Conservation (phyloP, 148 eudicot species). For the Rhododendron mucronatum region DNA sequence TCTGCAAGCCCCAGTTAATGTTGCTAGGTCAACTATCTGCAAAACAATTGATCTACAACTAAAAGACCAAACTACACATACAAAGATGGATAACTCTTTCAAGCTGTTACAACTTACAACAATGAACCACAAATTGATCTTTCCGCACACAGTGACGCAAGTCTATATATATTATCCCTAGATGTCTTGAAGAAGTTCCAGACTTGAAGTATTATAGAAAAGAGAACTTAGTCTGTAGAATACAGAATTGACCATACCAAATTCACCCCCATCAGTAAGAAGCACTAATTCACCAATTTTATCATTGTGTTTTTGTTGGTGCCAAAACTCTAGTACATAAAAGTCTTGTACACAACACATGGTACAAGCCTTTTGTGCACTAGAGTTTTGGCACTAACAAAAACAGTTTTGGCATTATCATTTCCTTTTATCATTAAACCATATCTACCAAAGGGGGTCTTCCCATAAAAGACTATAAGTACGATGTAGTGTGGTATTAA, state of each 20-base stretch:
- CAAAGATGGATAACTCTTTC: not conserved
- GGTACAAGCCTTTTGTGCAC: too few relatives aligned
- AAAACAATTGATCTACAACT: constrained; percentile 9
- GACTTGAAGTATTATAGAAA: not conserved
- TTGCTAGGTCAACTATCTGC: constrained; percentile 94
- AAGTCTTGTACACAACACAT: too few relatives aligned
- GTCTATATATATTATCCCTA: not conserved
- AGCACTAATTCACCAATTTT: not conserved
- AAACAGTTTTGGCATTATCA: too few relatives aligned
- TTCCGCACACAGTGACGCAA: not conserved
- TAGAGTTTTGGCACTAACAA: too few relatives aligned
- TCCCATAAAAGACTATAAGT: not conserved
- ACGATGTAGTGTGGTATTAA: not conserved
- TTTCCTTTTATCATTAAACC: not conserved
- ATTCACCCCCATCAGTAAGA: not conserved
- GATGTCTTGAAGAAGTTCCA: not conserved
- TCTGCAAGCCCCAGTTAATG: constrained; percentile 80
- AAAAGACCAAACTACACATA: not conserved
- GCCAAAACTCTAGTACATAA: too few relatives aligned
- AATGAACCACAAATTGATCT: not conserved
- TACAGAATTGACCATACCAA: not conserved
- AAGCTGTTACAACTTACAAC: not conserved
- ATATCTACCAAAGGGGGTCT: not conserved
- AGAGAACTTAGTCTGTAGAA: not conserved
- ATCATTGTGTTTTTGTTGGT: not conserved